Percentiles rank a stretch among this genome's conserved stretches.
Evolutionary conservation across 441 rosid species (phyloP).

Genomic region (Pelargonium cotyledonis): DNA sequence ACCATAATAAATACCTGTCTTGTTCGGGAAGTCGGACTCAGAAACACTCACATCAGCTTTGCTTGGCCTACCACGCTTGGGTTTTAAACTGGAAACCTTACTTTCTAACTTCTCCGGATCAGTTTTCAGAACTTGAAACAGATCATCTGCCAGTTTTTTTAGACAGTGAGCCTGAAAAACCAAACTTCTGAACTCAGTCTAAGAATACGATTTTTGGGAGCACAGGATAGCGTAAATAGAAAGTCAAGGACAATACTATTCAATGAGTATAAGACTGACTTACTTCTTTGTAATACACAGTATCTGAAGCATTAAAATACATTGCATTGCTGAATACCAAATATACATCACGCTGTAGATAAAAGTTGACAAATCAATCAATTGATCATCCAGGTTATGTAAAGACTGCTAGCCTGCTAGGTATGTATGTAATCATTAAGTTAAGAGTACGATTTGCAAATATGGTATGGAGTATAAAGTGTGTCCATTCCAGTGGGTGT

Average conservation of each 20-base stretch:
- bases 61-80: slow-evolving; percentile 18
- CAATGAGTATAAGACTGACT: slow-evolving; percentile 8
- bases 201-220: not conserved
- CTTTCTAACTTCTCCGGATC: slow-evolving; percentile 33
- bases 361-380: slow-evolving; percentile 16
- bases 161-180: slow-evolving; percentile 39
- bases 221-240: not conserved
- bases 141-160: slow-evolving; percentile 29
- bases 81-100: slow-evolving; percentile 20
- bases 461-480: not conserved
- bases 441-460: not conserved
- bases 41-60: slow-evolving; percentile 23
- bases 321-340: slow-evolving; percentile 45
- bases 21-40: slow-evolving; percentile 11
- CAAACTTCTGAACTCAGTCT: slow-evolving; percentile 5
- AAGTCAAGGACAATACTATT: not conserved
- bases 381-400: slow-evolving; percentile 8
- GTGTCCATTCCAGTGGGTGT: not conserved
- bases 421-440: too few relatives aligned
- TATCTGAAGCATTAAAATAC: slow-evolving; percentile 38
- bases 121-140: slow-evolving; percentile 30
- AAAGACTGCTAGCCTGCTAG: not conserved
- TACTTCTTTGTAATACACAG: slow-evolving; percentile 42
- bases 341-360: slow-evolving; percentile 42
- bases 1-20: slow-evolving; percentile 3